A percentile compares a stretch with the other conserved stretches of the same genome.
Conservation (phyloP, 2,329 filamentous ascomycete species). For the Colletotrichum echinochloae region DNA sequence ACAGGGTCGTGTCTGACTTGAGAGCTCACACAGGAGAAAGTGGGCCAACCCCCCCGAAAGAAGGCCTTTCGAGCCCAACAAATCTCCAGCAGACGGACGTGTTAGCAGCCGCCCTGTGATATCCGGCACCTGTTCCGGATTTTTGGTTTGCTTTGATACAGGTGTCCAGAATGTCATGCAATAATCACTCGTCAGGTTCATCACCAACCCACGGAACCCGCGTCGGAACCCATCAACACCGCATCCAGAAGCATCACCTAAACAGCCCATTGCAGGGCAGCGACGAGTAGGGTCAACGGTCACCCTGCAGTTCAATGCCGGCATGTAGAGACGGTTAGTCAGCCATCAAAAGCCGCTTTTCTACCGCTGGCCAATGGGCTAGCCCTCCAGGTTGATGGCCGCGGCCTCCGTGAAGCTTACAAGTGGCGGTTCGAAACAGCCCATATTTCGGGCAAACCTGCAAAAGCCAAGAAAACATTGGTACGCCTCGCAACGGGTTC, state of each 20-base stretch:
- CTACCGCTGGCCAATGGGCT: conserved; percentile 17
- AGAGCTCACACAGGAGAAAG: conserved; percentile 37
- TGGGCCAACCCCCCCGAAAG: conserved; percentile 23
- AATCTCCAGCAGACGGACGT: conserved; percentile 12
- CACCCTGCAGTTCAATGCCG: conserved; percentile 18
- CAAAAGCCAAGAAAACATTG: conserved; percentile 8
- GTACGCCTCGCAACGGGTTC: neutral
- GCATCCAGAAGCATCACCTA: neutral
- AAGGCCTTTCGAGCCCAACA: neutral
- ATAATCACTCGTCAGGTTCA: conserved; percentile 2
- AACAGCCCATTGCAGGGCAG: conserved; percentile 12
- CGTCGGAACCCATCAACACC: neutral
- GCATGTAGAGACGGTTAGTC: conserved; percentile 3
- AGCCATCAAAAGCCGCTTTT: conserved; percentile 3
- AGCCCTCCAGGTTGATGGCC: conserved; percentile 26
- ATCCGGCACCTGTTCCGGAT: neutral
- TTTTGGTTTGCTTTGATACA: neutral
- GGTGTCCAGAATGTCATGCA: conserved; percentile 6
- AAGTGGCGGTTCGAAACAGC: conserved; percentile 1
- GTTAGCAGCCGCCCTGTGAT: neutral
- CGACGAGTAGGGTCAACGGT: conserved; percentile 3
- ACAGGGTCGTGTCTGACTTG: conserved; percentile 37
- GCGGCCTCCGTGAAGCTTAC: neutral
- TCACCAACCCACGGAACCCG: neutral
- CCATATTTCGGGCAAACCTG: neutral